A percentile compares a stretch with the other conserved stretches of the same genome.
phyloP scores from a whole-genome alignment of 2,329 filamentous ascomycete species.

The Penicillium sp. region DNA sequence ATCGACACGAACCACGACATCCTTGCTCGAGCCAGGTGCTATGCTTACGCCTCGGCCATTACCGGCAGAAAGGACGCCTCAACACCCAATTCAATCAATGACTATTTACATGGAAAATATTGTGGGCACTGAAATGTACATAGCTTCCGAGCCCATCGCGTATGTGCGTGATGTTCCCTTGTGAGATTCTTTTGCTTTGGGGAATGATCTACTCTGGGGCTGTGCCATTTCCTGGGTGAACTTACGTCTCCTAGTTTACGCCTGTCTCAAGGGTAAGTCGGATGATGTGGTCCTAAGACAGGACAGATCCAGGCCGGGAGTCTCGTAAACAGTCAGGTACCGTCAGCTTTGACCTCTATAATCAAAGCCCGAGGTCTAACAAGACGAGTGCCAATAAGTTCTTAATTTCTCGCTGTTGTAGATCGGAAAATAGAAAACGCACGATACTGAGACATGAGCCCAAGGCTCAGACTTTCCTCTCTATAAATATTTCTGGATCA shows the following conservation, averaged over 20 bases:
- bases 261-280: background rate
- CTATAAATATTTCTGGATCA: background rate
- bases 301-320: background rate
- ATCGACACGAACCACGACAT: background rate
- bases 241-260: background rate
- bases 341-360: background rate
- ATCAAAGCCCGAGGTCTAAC: background rate
- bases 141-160: background rate
- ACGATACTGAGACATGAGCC: background rate
- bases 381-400: background rate
- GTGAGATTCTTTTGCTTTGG: background rate
- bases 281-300: background rate
- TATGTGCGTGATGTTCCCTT: background rate
- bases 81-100: background rate
- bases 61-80: constrained; percentile 5
- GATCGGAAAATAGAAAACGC: background rate
- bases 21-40: background rate
- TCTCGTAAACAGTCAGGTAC: background rate
- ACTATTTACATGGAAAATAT: background rate
- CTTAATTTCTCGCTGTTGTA: background rate
- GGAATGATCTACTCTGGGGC: constrained; percentile 1
- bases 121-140: background rate
- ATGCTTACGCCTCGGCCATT: background rate
- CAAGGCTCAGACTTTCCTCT: background rate
- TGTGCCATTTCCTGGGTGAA: background rate